Percentiles rank a stretch among this genome's conserved stretches.
Conservation (phyloP, 2,329 filamentous ascomycete species). For the Pochonia chlamydosporia region DNA sequence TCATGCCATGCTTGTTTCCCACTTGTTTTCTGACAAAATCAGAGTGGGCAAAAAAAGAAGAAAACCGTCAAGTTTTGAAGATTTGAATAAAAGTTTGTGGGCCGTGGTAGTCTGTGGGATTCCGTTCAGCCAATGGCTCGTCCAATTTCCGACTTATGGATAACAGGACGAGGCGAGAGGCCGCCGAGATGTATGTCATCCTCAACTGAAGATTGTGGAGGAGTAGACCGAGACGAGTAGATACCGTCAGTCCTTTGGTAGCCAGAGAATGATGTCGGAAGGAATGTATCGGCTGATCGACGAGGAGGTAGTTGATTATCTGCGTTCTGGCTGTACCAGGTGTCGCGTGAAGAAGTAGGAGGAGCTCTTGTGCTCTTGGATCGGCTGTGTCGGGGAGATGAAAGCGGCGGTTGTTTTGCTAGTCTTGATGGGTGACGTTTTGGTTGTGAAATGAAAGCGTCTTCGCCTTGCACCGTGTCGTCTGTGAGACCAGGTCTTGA, state of each 20-base stretch:
- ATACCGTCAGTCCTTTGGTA: neutral
- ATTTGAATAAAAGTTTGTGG: conserved; percentile 16
- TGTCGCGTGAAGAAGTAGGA: conserved; percentile 33
- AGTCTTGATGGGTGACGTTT: conserved; percentile 42
- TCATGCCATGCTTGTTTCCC: neutral
- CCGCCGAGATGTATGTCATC: conserved; percentile 40
- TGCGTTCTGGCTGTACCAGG: conserved; percentile 30
- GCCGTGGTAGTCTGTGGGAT: neutral
- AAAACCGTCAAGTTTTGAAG: too few relatives aligned
- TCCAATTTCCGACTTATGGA: conserved; percentile 44
- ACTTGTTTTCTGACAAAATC: neutral
- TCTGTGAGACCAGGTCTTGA: conserved; percentile 58
- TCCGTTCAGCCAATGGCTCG: conserved; percentile 43
- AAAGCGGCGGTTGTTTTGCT: conserved; percentile 45
- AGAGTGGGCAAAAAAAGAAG: too few relatives aligned
- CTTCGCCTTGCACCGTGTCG: conserved; percentile 53
- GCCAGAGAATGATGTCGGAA: conserved; percentile 3
- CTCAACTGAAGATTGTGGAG: conserved; percentile 38
- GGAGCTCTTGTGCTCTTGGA: conserved; percentile 42
- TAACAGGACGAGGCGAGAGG: conserved; percentile 42
- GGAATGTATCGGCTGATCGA: conserved; percentile 25
- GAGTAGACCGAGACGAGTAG: conserved; percentile 37
- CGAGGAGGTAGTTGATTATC: conserved; percentile 25
- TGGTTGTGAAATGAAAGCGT: conserved; percentile 48
- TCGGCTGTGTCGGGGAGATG: conserved; percentile 37